Conservation (phyloP, 306 rosid genomes). For the Cicer chorassanicum region DNA sequence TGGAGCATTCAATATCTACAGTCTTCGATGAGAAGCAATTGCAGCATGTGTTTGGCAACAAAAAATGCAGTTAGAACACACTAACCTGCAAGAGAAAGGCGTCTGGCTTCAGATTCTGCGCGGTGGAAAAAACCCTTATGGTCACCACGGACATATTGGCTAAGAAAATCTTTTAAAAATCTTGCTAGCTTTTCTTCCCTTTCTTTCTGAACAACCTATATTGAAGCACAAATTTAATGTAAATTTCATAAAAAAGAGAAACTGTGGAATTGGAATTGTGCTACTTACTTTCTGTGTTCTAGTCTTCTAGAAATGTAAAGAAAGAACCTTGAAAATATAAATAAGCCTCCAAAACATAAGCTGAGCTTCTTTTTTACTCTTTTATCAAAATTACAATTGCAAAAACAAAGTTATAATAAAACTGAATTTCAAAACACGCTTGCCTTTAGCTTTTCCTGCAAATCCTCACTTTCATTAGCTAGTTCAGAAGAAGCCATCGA, state of each 20-base stretch:
- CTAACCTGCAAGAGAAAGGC: constrained; percentile 83
- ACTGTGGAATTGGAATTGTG: not conserved
- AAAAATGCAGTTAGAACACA: constrained; percentile 25
- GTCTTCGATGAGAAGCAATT: constrained; percentile 21
- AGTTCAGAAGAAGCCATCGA: constrained; percentile 89
- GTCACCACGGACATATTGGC: constrained; percentile 77
- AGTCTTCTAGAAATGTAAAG: not conserved
- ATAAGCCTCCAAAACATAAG: constrained; percentile 3
- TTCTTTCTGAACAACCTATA: constrained; percentile 82
- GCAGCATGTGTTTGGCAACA: not conserved
- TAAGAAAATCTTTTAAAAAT: constrained; percentile 61
- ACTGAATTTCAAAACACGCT: constrained; percentile 44
- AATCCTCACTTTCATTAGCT: constrained; percentile 61
- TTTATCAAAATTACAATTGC: not conserved
- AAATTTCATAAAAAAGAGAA: not conserved
- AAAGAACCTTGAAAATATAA: constrained; percentile 10
- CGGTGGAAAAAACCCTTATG: constrained; percentile 67
- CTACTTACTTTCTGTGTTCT: not conserved
- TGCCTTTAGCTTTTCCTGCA: constrained; percentile 87
- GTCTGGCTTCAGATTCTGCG: constrained; percentile 81
- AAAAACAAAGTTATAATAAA: not conserved
- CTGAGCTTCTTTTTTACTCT: not conserved
- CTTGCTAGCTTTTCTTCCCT: constrained; percentile 90
- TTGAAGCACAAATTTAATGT: constrained; percentile 33
- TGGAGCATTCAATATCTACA: constrained; percentile 7